These are phyloP conservation scores for Lentinula novae-zelandiae DNA, from an alignment of 1,284 basidiomycete species.

Conservation along the genomic window DNA sequence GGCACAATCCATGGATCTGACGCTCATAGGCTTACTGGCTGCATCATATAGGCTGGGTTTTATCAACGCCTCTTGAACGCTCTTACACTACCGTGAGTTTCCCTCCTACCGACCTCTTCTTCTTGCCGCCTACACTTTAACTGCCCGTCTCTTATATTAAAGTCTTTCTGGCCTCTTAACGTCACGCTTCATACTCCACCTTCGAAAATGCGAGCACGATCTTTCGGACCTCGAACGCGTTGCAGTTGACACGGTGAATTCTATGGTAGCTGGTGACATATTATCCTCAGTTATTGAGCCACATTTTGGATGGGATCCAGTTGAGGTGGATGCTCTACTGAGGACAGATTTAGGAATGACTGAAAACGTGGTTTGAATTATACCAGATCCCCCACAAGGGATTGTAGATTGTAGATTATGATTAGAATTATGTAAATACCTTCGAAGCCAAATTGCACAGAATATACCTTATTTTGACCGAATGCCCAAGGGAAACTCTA, in stretches of 20 bases:
- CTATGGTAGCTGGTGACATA: not conserved
- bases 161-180: constrained; percentile 31
- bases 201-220: constrained; percentile 24
- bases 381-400: too few relatives aligned
- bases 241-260: not conserved
- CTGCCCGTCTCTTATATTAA: not conserved
- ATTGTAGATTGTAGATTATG: too few relatives aligned
- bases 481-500: too few relatives aligned
- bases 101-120: not conserved
- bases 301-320: constrained; percentile 4
- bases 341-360: not conserved
- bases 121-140: not conserved
- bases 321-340: not conserved
- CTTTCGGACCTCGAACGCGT: not conserved
- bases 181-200: constrained; percentile 29
- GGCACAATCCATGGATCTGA: not conserved
- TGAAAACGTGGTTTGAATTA: not conserved
- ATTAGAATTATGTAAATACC: too few relatives aligned
- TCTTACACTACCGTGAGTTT: constrained; percentile 26
- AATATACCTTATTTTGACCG: too few relatives aligned
- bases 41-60: constrained; percentile 20
- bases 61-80: constrained; percentile 28
- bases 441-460: too few relatives aligned
- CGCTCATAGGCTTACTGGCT: not conserved
- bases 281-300: not conserved